Base-by-base conservation (phyloP, 192 early-diverging fungal species). In the Dissophora globulifera region DNA sequence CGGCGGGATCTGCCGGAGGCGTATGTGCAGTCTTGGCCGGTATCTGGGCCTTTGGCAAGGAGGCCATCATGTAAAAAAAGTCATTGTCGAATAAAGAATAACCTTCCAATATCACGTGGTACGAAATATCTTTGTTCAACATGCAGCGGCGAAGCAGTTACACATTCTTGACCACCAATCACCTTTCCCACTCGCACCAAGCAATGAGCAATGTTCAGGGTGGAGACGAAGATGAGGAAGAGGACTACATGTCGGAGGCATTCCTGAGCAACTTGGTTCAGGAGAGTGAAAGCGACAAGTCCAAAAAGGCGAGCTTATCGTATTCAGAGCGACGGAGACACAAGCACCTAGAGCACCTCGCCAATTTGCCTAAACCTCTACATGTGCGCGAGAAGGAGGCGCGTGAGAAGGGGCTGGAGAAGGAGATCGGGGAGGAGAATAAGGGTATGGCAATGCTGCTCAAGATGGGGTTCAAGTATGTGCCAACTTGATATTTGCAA, bases 381-480 rank as follows among this genome's bases (percentile, higher is more conserved):
- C 61, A 69, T 19, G 50, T 78, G 4, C 66, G 81, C 1, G 84
- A 86, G 19, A 47, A 78, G 42, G 84, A 86, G 35, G 81, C 82
- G n/a, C 68, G 84, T n/a, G 67, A 83, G 30, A 45, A 79, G 35
- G 84, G 84, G 3, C 46, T 87, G 11, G 30, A 83, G 16, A 84
- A 78, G 17, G 76, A 69, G 33, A 70, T 87, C 20, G 79, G 76
- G 6, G 72, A 71, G 17, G 72, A 80, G 6, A 86, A 87, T 61
- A 83, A 83, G 52, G 85, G 85, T 20, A 83, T 83, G 83, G 78
- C 82, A 17, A 83, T 87, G 79, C 27, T 87, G 31, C 79, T 83
- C 65, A 84, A 84, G 22, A 85, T 87, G 85, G 85, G 85, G 0
- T 87, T 85, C 74, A 84, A 84, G 85, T 82, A 86, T 15, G 75